Evolutionary conservation across 1,284 basidiomycete species (phyloP).

Genomic region (Moesziomyces sp.): DNA sequence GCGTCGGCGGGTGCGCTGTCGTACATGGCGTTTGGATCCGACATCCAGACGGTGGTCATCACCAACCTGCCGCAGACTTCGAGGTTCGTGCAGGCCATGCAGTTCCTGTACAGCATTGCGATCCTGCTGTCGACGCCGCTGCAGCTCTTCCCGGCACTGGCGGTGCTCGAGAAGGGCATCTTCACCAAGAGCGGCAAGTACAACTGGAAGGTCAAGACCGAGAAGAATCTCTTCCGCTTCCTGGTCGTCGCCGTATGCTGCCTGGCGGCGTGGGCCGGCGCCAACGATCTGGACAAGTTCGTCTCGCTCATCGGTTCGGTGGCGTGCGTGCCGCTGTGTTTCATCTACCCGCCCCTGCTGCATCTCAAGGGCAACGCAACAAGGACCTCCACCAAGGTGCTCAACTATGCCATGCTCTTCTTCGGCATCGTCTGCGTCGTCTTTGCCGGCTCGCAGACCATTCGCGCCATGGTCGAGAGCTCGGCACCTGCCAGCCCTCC

Average conservation of each 20-base stretch:
- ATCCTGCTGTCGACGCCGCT: slow-evolving; percentile 94
- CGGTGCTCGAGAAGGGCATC: slow-evolving; percentile 96
- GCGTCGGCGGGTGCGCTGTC: slow-evolving; percentile 88
- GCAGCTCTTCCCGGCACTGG: slow-evolving; percentile 90
- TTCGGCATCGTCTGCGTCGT: slow-evolving; percentile 85
- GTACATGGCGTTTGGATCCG: slow-evolving; percentile 87
- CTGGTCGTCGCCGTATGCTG: slow-evolving; percentile 80
- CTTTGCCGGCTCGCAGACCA: slow-evolving; percentile 85
- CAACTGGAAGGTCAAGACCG: slow-evolving; percentile 75
- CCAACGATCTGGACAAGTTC: slow-evolving; percentile 94
- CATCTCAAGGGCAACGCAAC: slow-evolving; percentile 85
- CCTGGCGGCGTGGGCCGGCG: slow-evolving; percentile 82
- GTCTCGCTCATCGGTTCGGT: slow-evolving; percentile 92
- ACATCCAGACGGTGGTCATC: slow-evolving; percentile 92
- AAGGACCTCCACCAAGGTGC: slow-evolving; percentile 77
- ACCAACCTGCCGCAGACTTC: slow-evolving; percentile 88
- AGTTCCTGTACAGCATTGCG: slow-evolving; percentile 73
- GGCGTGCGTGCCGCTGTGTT: slow-evolving; percentile 93
- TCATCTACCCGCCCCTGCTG: slow-evolving; percentile 89
- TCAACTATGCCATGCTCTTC: slow-evolving; percentile 81
- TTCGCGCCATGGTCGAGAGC: slow-evolving; percentile 45
- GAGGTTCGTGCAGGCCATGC: slow-evolving; percentile 87
- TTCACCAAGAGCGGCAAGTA: slow-evolving; percentile 86
- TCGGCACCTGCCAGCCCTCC: slow-evolving; percentile 19
- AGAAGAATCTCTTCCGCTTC: slow-evolving; percentile 91